Base-by-base conservation (phyloP, 331 rosid genomes). In the Dryas integrifolia region DNA sequence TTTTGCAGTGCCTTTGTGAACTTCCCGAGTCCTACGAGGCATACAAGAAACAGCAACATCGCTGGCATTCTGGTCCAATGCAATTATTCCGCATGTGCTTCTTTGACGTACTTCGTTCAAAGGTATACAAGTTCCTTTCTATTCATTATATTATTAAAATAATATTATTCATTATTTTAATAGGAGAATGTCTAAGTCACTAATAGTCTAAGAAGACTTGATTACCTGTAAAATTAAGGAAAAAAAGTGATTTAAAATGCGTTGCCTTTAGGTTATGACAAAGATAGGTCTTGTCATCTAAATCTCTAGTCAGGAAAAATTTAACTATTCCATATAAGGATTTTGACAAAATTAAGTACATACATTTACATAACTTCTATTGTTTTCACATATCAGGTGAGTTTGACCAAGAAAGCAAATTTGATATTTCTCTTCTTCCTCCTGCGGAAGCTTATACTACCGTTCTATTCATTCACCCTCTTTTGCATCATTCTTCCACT, bases 41-140 rank as follows among this genome's bases (percentile, higher is more conserved):
- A 18, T 92, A 95, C 84, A 95, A 91, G 80, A 91, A 95, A 77
- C 98, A 95, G 85, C 98, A 95, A 72, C 96, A 95, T 71, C 97
- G 96, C 61, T 95, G 98, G 98, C 98, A 95, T 95, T 95, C 98
- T 4, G 98, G 98, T 73, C 98, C 98, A 47, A 95, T 95, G 98
- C 98, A 95, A 76, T 76, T 91, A 86, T 92, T 95, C 71, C 97
- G 97, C 39, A 56, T 91, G 84, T 91, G 96, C 74, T 95, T 95
- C 72, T 39, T 83, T 49, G 99, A 95, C 72, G 16, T 95, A 73
- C 88, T 95, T 77, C 94, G 91, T n/a, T 82, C 99, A 10, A 95
- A 89, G 99, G 99, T 95, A 88, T 69, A 60, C 24, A 41, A 67
- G 65, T 49, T 26, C 45, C 48, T 9, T 58, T 70, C 62, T 40